These are phyloP conservation scores for Botrytis fragariae DNA, from an alignment of 2,329 filamentous ascomycete species.

Conservation along the genomic window DNA sequence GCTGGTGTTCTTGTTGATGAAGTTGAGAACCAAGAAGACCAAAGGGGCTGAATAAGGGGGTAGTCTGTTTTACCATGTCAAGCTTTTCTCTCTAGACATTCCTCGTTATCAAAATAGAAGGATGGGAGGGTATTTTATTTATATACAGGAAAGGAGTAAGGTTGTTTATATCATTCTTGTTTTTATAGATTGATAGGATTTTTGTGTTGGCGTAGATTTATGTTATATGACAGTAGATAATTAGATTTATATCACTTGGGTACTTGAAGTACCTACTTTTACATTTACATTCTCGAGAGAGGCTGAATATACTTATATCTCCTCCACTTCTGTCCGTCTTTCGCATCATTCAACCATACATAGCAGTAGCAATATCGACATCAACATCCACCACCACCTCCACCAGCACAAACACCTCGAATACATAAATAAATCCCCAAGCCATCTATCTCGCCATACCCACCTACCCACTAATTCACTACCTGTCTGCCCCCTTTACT, in stretches of 20 bases:
- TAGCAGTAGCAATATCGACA: not conserved
- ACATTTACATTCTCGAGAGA: slow-evolving; percentile 6
- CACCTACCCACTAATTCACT: no score
- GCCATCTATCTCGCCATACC: no score
- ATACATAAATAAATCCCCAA: no score
- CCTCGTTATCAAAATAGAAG: not conserved
- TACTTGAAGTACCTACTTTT: not conserved
- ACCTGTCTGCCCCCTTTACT: no score
- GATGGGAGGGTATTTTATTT: not conserved
- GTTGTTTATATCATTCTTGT: not conserved
- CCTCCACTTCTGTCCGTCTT: not conserved
- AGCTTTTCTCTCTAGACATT: not conserved
- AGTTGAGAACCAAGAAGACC: slow-evolving; percentile 47
- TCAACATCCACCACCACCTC: no score
- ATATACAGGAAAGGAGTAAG: not conserved
- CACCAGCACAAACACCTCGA: not conserved
- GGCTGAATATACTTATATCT: slow-evolving; percentile 9
- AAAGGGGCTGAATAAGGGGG: slow-evolving; percentile 41
- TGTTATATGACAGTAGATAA: not conserved
- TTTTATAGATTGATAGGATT: not conserved
- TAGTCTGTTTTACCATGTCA: not conserved
- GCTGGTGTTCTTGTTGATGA: slow-evolving; percentile 49
- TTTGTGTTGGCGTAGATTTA: slow-evolving; percentile 1
- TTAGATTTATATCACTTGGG: not conserved
- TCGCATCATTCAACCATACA: not conserved